A percentile compares a stretch with the other conserved stretches of the same genome.
Evolutionary conservation across 2,329 filamentous ascomycete species (phyloP).

Genomic region (Clonostachys solani): DNA sequence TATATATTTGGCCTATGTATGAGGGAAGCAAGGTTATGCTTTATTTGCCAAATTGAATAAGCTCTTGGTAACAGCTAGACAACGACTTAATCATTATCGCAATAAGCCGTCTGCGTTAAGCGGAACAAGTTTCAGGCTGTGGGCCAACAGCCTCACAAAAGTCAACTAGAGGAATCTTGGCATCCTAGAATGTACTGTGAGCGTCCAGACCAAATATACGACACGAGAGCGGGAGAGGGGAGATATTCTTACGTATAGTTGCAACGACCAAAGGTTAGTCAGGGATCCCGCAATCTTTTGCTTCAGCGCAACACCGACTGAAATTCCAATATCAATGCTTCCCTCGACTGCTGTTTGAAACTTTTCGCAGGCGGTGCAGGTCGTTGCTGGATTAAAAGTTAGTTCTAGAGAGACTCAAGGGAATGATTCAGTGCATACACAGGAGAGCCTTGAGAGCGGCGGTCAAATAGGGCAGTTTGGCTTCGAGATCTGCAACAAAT

Average conservation of each 20-base stretch:
- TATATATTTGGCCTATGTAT: too few relatives aligned
- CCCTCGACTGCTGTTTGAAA: not conserved
- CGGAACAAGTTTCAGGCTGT: not conserved
- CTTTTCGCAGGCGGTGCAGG: constrained; percentile 1
- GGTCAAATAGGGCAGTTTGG: not conserved
- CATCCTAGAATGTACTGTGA: not conserved
- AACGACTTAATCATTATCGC: too few relatives aligned
- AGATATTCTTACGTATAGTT: not conserved
- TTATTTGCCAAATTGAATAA: too few relatives aligned
- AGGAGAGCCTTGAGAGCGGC: not conserved
- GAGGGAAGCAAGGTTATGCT: too few relatives aligned
- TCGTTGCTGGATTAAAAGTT: not conserved
- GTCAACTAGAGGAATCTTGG: not conserved
- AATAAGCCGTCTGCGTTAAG: too few relatives aligned
- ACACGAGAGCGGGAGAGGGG: not conserved
- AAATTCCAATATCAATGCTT: not conserved
- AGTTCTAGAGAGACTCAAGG: not conserved
- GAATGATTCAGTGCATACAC: not conserved
- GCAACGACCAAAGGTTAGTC: not conserved
- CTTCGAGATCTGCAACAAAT: not conserved
- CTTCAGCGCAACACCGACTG: not conserved
- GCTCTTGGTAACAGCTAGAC: too few relatives aligned
- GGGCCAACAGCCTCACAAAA: not conserved
- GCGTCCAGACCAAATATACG: not conserved
- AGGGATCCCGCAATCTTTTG: not conserved